Evolutionary conservation across 306 rosid genomes (phyloP), one percentile per base, ranked within the genome.

Genomic region (Acmispon strigosus): DNA sequence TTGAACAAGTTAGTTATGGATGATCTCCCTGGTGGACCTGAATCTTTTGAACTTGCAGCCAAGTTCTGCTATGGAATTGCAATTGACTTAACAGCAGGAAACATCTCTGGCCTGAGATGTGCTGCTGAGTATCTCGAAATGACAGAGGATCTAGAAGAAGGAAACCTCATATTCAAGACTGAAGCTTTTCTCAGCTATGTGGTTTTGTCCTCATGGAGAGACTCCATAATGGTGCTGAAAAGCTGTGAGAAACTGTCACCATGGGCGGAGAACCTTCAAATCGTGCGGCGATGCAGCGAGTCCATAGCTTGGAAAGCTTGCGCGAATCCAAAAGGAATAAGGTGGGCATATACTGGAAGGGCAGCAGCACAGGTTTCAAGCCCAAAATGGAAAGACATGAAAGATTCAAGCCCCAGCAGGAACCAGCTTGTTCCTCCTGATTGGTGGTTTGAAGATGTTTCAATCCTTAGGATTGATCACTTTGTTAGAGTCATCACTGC

Each of bases 361-460:
- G 74, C 80, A 53, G 75, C 79, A 17, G 75, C 78, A 14, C 84
- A 86, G 62, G 92, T 59, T 78, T 76, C 92, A 1, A 91, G 92
- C 76, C 99, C 97, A 6, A 95, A 65, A 68, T 89, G 91, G 96
- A 89, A 79, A 78, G 97, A 87, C 54, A 67, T 73, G 83, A 89
- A 94, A 78, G 96, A 91, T 19, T 85, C 96, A 14, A 91, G 96
- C 70, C 96, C 99, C 1, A 66, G 90, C 72, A 81, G 86, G 85
- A 87, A 73, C 20, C 96, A 87, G 44, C 83, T 62, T 8, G 97
- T 88, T 63, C 97, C 97, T 55, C 91, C 90, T 42, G 97, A 95
- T 82, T 95, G 99, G 99, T 95, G 99, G 99, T 95, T 91, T 73
- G 99, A 95, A 78, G 99, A 95, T 66, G 92, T 86, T 64, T 86